Conservation (phyloP, 257 asterid species). For the Rubia yunnanensis region DNA sequence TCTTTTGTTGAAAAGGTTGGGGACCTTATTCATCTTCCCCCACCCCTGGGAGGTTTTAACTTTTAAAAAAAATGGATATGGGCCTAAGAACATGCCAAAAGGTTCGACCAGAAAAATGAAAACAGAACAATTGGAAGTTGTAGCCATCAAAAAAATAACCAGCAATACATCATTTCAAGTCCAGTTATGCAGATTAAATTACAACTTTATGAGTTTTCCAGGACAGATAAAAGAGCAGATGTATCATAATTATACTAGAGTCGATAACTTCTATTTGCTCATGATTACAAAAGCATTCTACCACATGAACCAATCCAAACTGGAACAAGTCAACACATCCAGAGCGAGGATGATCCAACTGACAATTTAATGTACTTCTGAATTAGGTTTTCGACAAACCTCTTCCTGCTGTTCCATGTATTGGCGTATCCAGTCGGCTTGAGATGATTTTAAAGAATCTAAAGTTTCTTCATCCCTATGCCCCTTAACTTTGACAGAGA, state of each 20-base stretch:
- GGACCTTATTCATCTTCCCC: no score
- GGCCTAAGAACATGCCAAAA: neutral
- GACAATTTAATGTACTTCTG: neutral
- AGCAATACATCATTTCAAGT: neutral
- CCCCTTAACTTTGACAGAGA: slow-evolving; percentile 40
- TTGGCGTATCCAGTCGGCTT: slow-evolving; percentile 92
- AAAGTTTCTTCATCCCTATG: slow-evolving; percentile 53
- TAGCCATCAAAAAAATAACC: neutral
- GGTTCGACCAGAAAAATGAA: neutral
- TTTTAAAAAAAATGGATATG: no score
- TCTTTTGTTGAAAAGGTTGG: no score
- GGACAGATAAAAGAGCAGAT: neutral
- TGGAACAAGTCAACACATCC: neutral
- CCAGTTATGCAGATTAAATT: neutral
- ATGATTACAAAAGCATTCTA: neutral
- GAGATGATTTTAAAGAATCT: slow-evolving; percentile 53
- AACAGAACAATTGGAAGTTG: neutral
- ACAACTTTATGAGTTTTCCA: neutral
- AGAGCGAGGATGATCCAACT: neutral
- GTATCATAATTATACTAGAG: neutral
- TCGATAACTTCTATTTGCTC: neutral
- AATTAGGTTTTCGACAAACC: slow-evolving; percentile 32
- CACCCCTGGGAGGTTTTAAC: no score
- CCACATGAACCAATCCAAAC: neutral
- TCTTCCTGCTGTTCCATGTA: slow-evolving; percentile 92